Conservation (phyloP, 768 basidiomycete species). For the Tylopilus felleus region DNA sequence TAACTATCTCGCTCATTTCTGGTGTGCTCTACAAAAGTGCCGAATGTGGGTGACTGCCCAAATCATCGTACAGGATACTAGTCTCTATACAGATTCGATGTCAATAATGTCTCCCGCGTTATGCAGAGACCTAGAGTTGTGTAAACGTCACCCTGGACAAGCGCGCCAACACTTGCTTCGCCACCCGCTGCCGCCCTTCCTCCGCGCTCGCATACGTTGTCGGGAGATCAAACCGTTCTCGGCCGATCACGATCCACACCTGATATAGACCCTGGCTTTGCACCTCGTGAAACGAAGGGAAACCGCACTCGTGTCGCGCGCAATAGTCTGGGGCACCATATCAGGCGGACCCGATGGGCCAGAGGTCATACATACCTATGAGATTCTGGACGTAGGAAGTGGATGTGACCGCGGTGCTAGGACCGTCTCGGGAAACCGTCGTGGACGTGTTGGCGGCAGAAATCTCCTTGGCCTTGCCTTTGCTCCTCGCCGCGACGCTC, state of each 20-base stretch:
- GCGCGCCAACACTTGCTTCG: conserved; percentile 43
- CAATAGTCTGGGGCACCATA: conserved; percentile 18
- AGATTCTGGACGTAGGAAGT: conserved; percentile 17
- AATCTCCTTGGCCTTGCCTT: conserved; percentile 13
- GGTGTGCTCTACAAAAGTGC: no score
- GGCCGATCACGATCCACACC: conserved; percentile 48
- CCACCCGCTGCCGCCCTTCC: conserved; percentile 42
- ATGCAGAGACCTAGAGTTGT: no score
- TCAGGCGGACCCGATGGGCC: background rate
- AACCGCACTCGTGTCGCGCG: conserved; percentile 9
- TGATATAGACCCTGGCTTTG: conserved; percentile 24
- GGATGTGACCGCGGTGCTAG: background rate
- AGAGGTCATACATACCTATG: conserved; percentile 6
- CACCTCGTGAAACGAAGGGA: conserved; percentile 36
- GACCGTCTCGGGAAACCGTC: conserved; percentile 1
- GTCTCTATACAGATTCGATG: no score
- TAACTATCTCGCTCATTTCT: no score
- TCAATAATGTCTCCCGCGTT: no score
- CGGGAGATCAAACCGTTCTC: conserved; percentile 43
- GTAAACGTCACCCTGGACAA: conserved; percentile 24
- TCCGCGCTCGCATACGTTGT: conserved; percentile 35
- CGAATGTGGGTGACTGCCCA: no score
- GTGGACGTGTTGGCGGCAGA: background rate
- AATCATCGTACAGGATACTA: no score
- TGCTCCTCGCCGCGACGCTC: background rate